phyloP scores from a whole-genome alignment of 345 rosid genomes.

The Hirschfeldia incana region DNA sequence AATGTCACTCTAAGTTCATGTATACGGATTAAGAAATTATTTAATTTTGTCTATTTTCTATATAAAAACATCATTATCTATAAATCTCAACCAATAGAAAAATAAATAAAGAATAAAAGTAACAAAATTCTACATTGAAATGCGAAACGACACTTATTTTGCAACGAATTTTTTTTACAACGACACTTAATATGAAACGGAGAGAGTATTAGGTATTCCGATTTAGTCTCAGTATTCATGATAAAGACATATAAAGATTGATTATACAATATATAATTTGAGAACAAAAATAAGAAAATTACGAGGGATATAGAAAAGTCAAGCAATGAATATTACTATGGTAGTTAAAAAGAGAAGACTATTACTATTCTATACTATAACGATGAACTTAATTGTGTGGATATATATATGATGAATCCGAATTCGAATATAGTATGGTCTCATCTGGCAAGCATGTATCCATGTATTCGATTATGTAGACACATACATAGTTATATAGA shows the following conservation, averaged over 20 bases:
- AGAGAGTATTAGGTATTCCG: background rate
- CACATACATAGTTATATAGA: conserved; percentile 26
- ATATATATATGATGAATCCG: conserved; percentile 30
- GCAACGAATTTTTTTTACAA: too few relatives aligned
- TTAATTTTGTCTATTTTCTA: too few relatives aligned
- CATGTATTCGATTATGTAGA: conserved; percentile 26
- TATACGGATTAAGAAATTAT: too few relatives aligned
- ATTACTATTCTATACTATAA: background rate
- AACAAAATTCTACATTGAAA: too few relatives aligned
- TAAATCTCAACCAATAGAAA: too few relatives aligned
- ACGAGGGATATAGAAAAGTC: background rate
- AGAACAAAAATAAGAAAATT: background rate
- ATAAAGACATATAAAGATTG: background rate
- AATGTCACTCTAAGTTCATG: too few relatives aligned
- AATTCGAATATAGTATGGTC: conserved; percentile 39
- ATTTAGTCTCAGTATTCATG: background rate
- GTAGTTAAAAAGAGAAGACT: too few relatives aligned
- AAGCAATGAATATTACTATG: conserved; percentile 2
- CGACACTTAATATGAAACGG: too few relatives aligned
- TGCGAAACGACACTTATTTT: too few relatives aligned
- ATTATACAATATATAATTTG: background rate
- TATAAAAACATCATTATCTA: too few relatives aligned
- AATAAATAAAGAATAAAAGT: too few relatives aligned
- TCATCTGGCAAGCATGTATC: conserved; percentile 39
- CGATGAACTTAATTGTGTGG: background rate